Base-by-base conservation (phyloP, 2,329 filamentous ascomycete species). In the Arthrobotrys musiformis region DNA sequence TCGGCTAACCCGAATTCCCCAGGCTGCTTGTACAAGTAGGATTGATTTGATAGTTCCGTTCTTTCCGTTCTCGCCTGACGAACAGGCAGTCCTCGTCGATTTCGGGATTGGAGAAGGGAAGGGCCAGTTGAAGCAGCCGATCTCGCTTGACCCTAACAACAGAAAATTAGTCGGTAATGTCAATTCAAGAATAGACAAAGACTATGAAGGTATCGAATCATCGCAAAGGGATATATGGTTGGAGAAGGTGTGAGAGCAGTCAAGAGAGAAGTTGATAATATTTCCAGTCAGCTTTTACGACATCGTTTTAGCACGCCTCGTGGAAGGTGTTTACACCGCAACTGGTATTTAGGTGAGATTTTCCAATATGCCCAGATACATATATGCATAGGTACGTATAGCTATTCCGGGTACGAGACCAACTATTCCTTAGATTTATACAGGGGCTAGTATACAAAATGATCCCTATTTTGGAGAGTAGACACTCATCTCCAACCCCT, bases 401-500 rank as follows among this genome's bases (percentile, higher is more conserved):
- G n/a, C n/a, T n/a, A n/a, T n/a, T n/a, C n/a, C n/a, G n/a, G n/a
- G n/a, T n/a, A n/a, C n/a, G n/a, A n/a, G n/a, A n/a, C n/a, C n/a
- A 48, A 7, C 37, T 44, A 9, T 1, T 46, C 6, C 26, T 44
- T 26, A 22, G 42, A 60, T 22, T 15, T 33, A 48, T 35, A 6
- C 13, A 48, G 2, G 13, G 22, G 17, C n/a, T n/a, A 44, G 7
- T 17, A 44, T 4, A 2, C 22, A 22, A 40, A 24, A 22, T 6
- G 7, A 11, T n/a, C 13, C 19, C 69, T 42, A 52, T 44, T 56
- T 40, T 22, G 81, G 81, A 66, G 81, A 66, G 73, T 85, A 85
- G 0, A 85, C 83, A 48, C 79, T 83, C 82, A 87, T 83, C 78
- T 86, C 85, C 40, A 88, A 82, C 0, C 87, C 86, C 30, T 85